These are phyloP conservation scores for Saccharomycopsis sp. DNA, from an alignment of 805 yeast genomes.

Conservation along the genomic window DNA sequence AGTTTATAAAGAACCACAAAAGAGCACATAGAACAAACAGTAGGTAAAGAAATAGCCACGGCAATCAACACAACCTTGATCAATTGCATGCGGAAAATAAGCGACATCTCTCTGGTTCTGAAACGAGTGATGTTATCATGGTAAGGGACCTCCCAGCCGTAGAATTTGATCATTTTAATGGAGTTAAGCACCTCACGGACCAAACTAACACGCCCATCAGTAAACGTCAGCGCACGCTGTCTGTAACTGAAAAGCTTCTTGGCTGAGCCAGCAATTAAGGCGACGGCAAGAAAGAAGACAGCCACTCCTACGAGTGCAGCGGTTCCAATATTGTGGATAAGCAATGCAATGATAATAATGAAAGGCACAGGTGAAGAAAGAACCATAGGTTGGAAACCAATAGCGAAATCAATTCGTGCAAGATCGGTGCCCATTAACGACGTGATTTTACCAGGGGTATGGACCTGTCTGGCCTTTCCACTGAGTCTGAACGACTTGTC, in stretches of 20 bases:
- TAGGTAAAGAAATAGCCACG: conserved; percentile 42
- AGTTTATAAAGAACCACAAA: conserved; percentile 38
- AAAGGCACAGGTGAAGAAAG: conserved; percentile 55
- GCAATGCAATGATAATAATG: conserved; percentile 53
- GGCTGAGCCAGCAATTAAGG: conserved; percentile 38
- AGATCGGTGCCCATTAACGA: conserved; percentile 73
- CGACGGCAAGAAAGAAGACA: conserved; percentile 42
- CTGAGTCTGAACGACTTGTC: conserved; percentile 57
- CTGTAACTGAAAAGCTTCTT: conserved; percentile 46
- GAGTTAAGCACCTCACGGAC: conserved; percentile 57
- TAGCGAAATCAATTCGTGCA: conserved; percentile 64
- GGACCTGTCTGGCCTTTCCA: conserved; percentile 46
- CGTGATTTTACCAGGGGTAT: conserved; percentile 58
- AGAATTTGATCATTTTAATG: conserved; percentile 68
- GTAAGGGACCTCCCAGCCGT: conserved; percentile 84
- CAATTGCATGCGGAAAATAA: conserved; percentile 52
- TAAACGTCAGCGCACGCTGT: conserved; percentile 45
- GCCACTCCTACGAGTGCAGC: conserved; percentile 63
- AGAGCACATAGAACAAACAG: conserved; percentile 50
- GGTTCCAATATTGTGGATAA: conserved; percentile 62
- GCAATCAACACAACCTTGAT: conserved; percentile 51
- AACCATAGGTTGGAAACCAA: conserved; percentile 52
- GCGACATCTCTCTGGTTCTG: conserved; percentile 52
- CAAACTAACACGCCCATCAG: conserved; percentile 57
- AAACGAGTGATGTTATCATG: conserved; percentile 42